A percentile compares a stretch with the other conserved stretches of the same genome.
phyloP scores from a whole-genome alignment of 495 filamentous ascomycete species.

The Cairneyella variabilis region DNA sequence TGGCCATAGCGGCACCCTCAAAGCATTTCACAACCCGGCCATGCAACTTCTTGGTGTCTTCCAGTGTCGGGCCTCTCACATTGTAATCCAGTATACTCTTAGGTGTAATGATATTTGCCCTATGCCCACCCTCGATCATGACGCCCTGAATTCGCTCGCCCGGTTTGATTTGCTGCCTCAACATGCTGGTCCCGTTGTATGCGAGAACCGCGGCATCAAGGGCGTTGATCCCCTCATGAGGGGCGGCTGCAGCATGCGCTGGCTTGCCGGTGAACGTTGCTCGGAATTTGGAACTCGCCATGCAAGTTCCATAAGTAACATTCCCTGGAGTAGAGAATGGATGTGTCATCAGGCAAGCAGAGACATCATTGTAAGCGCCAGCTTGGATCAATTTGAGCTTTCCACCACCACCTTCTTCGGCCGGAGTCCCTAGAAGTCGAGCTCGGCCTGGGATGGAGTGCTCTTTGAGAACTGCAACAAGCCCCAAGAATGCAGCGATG shows the following conservation, averaged over 20 bases:
- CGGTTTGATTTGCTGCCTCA: conserved; percentile 19
- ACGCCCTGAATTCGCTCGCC: conserved; percentile 42
- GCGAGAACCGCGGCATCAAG: conserved; percentile 18
- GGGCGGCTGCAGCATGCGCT: conserved; percentile 49
- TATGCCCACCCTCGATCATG: conserved; percentile 41
- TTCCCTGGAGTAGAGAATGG: conserved; percentile 26
- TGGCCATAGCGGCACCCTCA: conserved; percentile 51
- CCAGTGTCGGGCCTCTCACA: conserved; percentile 43
- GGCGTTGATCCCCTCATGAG: conserved; percentile 26
- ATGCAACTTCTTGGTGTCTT: conserved; percentile 42
- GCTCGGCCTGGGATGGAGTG: conserved; percentile 50
- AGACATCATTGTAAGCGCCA: conserved; percentile 61
- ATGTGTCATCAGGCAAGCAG: conserved; percentile 63
- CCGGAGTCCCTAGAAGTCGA: conserved; percentile 65
- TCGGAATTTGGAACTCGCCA: conserved; percentile 41
- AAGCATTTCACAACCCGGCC: conserved; percentile 49
- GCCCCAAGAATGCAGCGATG: conserved; percentile 54
- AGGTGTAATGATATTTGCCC: conserved; percentile 52
- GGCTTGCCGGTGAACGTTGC: conserved; percentile 48
- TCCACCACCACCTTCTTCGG: conserved; percentile 65
- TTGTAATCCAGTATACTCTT: conserved; percentile 53
- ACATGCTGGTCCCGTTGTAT: conserved; percentile 18
- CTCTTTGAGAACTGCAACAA: conserved; percentile 44
- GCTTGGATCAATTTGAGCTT: conserved; percentile 61
- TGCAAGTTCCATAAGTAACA: conserved; percentile 43